Percentiles rank a stretch among this genome's conserved stretches.
Conservation (phyloP, 495 filamentous ascomycete species). For the Aspergillus nanangensis region DNA sequence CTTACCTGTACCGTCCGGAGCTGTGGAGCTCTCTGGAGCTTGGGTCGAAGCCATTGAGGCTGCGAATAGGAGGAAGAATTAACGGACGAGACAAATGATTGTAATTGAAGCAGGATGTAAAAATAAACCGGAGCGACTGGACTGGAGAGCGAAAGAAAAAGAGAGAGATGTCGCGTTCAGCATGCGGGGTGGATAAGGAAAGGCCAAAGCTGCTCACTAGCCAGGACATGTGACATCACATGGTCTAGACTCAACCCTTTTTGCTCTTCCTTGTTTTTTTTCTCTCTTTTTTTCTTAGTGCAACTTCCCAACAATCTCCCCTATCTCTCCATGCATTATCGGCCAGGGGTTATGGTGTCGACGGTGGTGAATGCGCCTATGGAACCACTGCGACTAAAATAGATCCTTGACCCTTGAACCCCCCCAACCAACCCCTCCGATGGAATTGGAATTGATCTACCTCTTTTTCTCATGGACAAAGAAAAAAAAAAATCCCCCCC, state of each 20-base stretch:
- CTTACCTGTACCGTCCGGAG: constrained; percentile 23
- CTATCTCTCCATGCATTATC: no score
- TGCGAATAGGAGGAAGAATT: not conserved
- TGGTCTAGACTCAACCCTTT: not conserved
- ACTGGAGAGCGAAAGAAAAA: not conserved
- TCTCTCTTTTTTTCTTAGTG: not conserved
- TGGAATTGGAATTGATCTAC: no score
- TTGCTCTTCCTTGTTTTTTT: not conserved
- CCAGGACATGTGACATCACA: constrained; percentile 8
- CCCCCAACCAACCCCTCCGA: no score
- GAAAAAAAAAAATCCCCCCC: no score
- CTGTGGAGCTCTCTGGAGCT: constrained; percentile 8
- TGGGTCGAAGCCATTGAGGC: constrained; percentile 11
- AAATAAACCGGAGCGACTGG: not conserved
- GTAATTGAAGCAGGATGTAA: not conserved
- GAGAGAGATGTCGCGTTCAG: no score
- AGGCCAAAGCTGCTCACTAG: constrained; percentile 11
- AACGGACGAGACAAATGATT: not conserved
- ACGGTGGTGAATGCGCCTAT: no score
- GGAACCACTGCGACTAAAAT: no score
- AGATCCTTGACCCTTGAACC: no score
- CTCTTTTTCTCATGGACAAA: no score
- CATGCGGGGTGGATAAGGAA: no score
- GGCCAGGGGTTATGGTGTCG: no score
- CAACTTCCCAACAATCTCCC: not conserved